These are phyloP conservation scores for Heliocybe sulcata DNA, from an alignment of 1,284 basidiomycete species.

Conservation along the genomic window DNA sequence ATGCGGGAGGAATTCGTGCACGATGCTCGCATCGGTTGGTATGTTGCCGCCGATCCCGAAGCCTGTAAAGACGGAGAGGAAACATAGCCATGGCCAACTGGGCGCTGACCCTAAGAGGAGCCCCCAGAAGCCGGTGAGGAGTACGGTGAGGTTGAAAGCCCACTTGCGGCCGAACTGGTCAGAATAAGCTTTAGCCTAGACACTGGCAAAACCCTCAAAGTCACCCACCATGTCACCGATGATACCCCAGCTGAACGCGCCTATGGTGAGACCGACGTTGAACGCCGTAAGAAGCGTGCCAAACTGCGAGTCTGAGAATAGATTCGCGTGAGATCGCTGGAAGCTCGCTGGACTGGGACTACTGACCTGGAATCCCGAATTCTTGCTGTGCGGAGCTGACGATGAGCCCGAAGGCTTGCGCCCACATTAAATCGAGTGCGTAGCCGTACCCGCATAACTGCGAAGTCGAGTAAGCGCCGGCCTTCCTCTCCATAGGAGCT, in stretches of 20 bases:
- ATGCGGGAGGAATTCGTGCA: constrained; percentile 10
- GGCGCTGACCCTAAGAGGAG: constrained; percentile 7
- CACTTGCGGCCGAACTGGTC: constrained; percentile 6
- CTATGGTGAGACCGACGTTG: constrained; percentile 11
- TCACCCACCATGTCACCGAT: constrained; percentile 10
- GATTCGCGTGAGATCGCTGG: background rate
- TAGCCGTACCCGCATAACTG: background rate
- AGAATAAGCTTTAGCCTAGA: background rate
- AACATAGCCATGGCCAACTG: constrained; percentile 5
- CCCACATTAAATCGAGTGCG: background rate
- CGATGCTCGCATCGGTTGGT: constrained; percentile 11
- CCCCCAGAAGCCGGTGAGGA: constrained; percentile 9
- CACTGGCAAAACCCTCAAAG: background rate
- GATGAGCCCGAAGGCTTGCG: background rate
- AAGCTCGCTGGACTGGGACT: background rate
- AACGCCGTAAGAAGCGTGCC: constrained; percentile 6
- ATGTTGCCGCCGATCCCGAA: constrained; percentile 13
- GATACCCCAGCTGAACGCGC: constrained; percentile 11
- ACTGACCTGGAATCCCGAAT: background rate
- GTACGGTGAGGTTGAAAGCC: constrained; percentile 12
- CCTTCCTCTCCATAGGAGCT: no score
- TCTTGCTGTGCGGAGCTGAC: background rate
- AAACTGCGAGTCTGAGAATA: background rate
- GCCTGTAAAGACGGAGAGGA: constrained; percentile 7
- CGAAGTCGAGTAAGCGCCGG: no score